A percentile compares a stretch with the other conserved stretches of the same genome.
Conservation (phyloP, 2,329 filamentous ascomycete genomes). For the Colletotrichum eleusines region DNA sequence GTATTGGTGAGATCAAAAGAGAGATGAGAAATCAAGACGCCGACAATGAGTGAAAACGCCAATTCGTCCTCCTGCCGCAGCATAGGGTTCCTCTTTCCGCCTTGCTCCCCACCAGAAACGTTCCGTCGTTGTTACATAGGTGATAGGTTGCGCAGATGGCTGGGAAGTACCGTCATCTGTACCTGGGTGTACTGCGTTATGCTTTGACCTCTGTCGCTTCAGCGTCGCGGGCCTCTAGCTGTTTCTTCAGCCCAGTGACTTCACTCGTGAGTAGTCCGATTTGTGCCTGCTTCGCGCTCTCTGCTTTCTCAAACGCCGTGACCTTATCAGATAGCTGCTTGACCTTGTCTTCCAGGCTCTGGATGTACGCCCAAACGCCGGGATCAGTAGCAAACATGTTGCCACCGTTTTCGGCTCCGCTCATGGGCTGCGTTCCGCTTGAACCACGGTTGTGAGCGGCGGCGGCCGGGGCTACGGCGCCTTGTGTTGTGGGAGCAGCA, state of each 20-base stretch:
- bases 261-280: conserved; percentile 52
- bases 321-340: conserved; percentile 58
- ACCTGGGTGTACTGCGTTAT: conserved; percentile 26
- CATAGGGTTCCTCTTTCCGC: conserved; percentile 23
- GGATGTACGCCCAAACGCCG: conserved; percentile 79
- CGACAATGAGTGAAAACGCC: conserved; percentile 43
- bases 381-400: conserved; percentile 76
- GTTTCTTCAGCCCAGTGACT: conserved; percentile 50
- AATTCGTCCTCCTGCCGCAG: conserved; percentile 31
- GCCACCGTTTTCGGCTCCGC: conserved; percentile 70
- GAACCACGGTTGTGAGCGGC: conserved; percentile 53
- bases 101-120: conserved; percentile 26
- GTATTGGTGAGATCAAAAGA: conserved; percentile 29
- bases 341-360: conserved; percentile 74
- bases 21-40: conserved; percentile 40
- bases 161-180: conserved; percentile 17
- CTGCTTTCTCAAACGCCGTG: conserved; percentile 54
- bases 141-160: conserved; percentile 32
- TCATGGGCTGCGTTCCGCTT: conserved; percentile 65
- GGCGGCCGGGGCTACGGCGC: conserved; percentile 41
- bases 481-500: conserved; percentile 44
- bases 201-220: conserved; percentile 32
- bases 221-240: conserved; percentile 46
- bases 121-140: conserved; percentile 43
- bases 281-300: conserved; percentile 53